These are phyloP conservation scores for Lepiota venenata DNA, from an alignment of 768 basidiomycete species.

Conservation along the genomic window DNA sequence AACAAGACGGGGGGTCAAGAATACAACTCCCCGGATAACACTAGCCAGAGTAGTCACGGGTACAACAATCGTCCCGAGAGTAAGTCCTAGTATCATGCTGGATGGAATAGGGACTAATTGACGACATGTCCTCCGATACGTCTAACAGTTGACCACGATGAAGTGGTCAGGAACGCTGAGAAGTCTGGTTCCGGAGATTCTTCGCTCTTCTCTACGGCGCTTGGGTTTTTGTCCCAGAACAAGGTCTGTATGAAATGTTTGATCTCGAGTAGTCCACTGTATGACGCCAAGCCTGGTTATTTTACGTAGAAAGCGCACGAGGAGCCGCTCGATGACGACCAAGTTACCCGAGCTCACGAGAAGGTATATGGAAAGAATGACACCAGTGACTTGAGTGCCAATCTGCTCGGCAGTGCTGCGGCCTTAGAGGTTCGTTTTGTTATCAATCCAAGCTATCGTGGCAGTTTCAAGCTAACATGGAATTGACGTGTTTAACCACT, in stretches of 20 bases:
- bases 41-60: constrained; percentile 21
- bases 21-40: constrained; percentile 55
- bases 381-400: constrained; percentile 51
- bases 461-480: neutral
- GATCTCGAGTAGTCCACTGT: neutral
- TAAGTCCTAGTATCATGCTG: constrained; percentile 16
- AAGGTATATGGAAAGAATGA: constrained; percentile 56
- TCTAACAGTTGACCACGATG: constrained; percentile 57
- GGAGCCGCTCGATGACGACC: constrained; percentile 64
- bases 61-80: constrained; percentile 24
- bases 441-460: neutral
- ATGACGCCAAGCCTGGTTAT: neutral
- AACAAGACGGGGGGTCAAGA: constrained; percentile 63
- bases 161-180: constrained; percentile 55
- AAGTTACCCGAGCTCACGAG: constrained; percentile 57
- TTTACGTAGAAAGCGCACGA: constrained; percentile 43
- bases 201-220: constrained; percentile 53
- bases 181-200: constrained; percentile 53
- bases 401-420: constrained; percentile 71
- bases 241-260: constrained; percentile 34
- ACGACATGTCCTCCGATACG: neutral
- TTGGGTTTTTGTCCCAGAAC: constrained; percentile 50
- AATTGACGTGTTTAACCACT: neutral
- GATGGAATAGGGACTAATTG: neutral
- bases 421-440: constrained; percentile 55